Base-by-base conservation (phyloP, 768 basidiomycete species). In the Gloeopeniophorella convolvens region DNA sequence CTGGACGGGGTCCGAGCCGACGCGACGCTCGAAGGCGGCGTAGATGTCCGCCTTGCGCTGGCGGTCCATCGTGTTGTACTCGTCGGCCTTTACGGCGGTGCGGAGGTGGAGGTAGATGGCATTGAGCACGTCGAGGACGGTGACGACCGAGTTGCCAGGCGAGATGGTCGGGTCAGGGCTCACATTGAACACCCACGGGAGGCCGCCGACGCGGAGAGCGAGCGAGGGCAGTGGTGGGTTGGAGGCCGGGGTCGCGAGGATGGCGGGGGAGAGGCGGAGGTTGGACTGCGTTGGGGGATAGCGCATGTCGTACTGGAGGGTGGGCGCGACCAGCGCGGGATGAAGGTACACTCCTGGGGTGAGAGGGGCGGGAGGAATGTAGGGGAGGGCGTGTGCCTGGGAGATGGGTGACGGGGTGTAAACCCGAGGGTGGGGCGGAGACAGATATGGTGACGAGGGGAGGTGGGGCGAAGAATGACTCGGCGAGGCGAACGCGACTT, bases 401-500 rank as follows among this genome's bases (percentile, higher is more conserved):
- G 40, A 20, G 30, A 37, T 36, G 2, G 51, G 51, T 0, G 51
- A 53, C 1, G 41, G 40, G 0, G 35, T 43, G 18, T 53, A 53
- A 13, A 48, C 51, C 2, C 2, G 28, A 3, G 30, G 30, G 0
- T 43, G 52, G 0, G 23, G 42, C 3, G 51, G 16, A 13, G 51
- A 42, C 5, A 12, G 42, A 48, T 54, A 48, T 11, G 40, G 30
- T 4, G 35, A 26, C 3, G n/a, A 15, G 3, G 27, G 10, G 5
- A 4, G 13, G 27, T 36, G 28, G 4, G 15, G 12, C 20, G 40
- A 21, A 24, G 51, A 44, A 12, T 54, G 34, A 0, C 15, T 1
- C 27, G 52, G 52, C 23, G 51, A n/a, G n/a, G n/a, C n/a, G n/a
- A 48, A 37, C 6, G 41, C 42, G 35, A 48, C 37, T 24, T 24